phyloP scores from a whole-genome alignment of 139 green algal species.

The Chlorella sorokiniana region DNA sequence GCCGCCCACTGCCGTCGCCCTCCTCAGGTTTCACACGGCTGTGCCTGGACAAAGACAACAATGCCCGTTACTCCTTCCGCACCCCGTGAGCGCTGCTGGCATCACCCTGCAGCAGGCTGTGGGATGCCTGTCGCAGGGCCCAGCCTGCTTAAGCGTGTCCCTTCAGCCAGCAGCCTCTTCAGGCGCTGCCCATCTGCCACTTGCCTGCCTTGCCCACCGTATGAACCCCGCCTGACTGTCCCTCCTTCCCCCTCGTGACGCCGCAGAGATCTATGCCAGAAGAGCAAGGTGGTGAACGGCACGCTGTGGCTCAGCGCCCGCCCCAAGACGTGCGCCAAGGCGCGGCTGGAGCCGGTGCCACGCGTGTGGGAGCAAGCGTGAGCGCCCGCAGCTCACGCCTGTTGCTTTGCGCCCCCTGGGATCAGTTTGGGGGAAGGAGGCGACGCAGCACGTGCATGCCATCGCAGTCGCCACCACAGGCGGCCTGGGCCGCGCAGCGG shows the following conservation, averaged over 20 bases:
- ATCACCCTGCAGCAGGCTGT: not conserved
- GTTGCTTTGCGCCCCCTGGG: too few species aligned
- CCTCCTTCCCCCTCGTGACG: not conserved
- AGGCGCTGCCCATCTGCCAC: too few species aligned
- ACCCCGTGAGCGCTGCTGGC: not conserved
- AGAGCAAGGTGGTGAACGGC: not conserved
- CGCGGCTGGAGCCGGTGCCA: not conserved
- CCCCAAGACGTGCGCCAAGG: not conserved
- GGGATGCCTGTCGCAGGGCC: too few species aligned
- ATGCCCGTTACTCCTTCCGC: not conserved
- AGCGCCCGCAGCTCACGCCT: not conserved
- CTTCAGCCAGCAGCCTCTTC: too few species aligned
- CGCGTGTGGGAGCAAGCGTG: not conserved
- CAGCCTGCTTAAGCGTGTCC: too few species aligned
- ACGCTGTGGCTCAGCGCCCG: not conserved
- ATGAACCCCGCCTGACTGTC: not conserved
- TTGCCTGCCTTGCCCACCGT: not conserved
- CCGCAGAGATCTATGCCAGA: constrained; percentile 2
- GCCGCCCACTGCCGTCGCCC: not conserved
- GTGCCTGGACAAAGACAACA: not conserved
- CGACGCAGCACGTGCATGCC: too few species aligned
- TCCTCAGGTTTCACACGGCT: not conserved
- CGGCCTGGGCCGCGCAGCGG: too few species aligned
- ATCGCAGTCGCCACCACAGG: too few species aligned
- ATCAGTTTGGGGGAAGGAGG: too few species aligned